Evolutionary conservation across 2,329 filamentous ascomycete species (phyloP).

Genomic region (Kalmusia sp.): DNA sequence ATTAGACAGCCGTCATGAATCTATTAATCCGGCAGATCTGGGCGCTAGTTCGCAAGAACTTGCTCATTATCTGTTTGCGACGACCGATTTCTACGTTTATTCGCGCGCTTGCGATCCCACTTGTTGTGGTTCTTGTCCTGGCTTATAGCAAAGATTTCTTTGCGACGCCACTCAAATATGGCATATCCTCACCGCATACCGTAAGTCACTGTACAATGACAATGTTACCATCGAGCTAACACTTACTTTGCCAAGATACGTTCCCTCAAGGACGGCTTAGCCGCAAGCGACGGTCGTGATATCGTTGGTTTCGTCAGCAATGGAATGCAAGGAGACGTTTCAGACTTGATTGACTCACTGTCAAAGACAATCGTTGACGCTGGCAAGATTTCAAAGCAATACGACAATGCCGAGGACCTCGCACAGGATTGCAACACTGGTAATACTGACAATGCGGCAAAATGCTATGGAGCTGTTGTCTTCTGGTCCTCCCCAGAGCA

Average conservation of each 20-base stretch:
- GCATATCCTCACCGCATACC: constrained; percentile 26
- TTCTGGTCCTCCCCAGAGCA: constrained; percentile 28
- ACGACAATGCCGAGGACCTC: constrained; percentile 17
- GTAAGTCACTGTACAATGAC: constrained; percentile 17
- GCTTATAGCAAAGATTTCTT: constrained; percentile 34
- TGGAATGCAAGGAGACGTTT: constrained; percentile 29
- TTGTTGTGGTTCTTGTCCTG: constrained; percentile 28
- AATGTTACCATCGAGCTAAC: background rate
- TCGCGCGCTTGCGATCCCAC: constrained; percentile 30
- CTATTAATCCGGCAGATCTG: constrained; percentile 28
- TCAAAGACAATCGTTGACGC: constrained; percentile 22
- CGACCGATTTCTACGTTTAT: constrained; percentile 29
- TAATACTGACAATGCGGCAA: constrained; percentile 12
- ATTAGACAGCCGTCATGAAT: constrained; percentile 16
- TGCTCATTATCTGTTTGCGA: constrained; percentile 29
- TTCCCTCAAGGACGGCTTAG: constrained; percentile 24
- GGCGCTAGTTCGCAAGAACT: constrained; percentile 35
- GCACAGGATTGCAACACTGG: constrained; percentile 21
- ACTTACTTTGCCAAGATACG: constrained; percentile 22
- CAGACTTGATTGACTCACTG: constrained; percentile 27
- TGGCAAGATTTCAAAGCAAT: constrained; percentile 23
- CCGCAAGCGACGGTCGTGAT: constrained; percentile 16
- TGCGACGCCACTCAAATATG: constrained; percentile 24
- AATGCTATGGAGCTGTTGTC: constrained; percentile 28
- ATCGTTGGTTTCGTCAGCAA: constrained; percentile 34